Base-by-base conservation (phyloP, 768 basidiomycete species). In the Suillus ampliporus region DNA sequence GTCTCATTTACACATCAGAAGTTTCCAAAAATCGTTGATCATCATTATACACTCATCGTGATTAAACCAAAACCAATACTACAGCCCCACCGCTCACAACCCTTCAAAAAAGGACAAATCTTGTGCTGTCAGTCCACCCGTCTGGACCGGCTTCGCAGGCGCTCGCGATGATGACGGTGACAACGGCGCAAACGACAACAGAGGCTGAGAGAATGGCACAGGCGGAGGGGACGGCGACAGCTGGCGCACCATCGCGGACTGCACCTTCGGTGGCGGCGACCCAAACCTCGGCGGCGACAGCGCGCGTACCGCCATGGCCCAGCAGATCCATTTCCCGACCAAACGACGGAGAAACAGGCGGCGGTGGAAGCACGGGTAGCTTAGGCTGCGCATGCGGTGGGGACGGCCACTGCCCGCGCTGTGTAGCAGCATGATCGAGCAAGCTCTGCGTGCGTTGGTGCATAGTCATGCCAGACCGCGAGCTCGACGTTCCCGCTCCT, bases 51-150 rank as follows among this genome's bases (percentile, higher is more conserved):
- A 6, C 23, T 40, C 37, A 26, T n/a, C 35, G 37, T 37, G 21
- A 38, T 38, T 23, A 21, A 35, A 3, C 31, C 19, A 46, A 38
- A 7, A 21, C 4, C 41, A 19, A 34, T 62, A 46, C 40, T 62
- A 51, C 58, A 28, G 11, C 51, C n/a, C 28, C 50, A 52, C 57
- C 37, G 37, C 15, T 73, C 73, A 91, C 37, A 90, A 69, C 40
- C 91, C 89, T 76, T 95, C 93, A 72, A 95, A 95, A 74, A 95
- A 95, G 19, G 89, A 92, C 57, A 94, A 73, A 81, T 94, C 94
- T 75, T 92, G 90, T 3, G 91, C 92, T 4, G 89, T 90, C 56
- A 94, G 73, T 5, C 89, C 89, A 14, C 87, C 86, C n/a, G 69
- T 75, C 70, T 66, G 67, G 59, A 53, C 71, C 50, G 73, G 65